Evolutionary conservation across 352 stramenopile genomes (phyloP), one percentile per base, ranked within the genome.

Genomic region (Phytophthora podocarpi): DNA sequence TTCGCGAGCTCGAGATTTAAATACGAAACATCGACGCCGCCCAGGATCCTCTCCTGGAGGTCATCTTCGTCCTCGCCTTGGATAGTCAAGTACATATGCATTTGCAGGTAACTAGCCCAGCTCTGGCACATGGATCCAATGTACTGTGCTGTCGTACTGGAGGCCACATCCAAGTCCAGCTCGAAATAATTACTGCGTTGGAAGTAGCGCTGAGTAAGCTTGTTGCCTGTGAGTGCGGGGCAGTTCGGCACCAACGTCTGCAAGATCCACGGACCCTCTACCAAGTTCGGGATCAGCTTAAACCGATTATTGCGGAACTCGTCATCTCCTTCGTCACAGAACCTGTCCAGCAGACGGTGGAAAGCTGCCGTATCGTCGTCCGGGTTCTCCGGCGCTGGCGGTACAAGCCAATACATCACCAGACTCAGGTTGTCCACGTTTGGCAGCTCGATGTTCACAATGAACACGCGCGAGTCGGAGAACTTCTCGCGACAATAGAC

Each of bases 281-380:
- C 71, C 31, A 97, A 76, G 53, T 81, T 85, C n/a, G 90, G 90
- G 45, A 97, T 92, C 24, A 97, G 65, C 74, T 97, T 97, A 57
- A 97, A 94, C 43, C 89, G 79, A n/a, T 72, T 42, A 54, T 93
- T 79, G 35, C 83, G 78, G 62, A 84, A 94, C 10, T 58, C 62
- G 37, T 80, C 67, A 40, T 75, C 67, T 42, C 72, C 57, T 15
- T 69, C 63, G 32, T 81, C 70, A 40, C 73, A 76, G 40, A 92
- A 91, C 27, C 70, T 67, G 54, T 70, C 57, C n/a, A 91, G 57
- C 26, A 94, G 72, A 5, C 61, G 48, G n/a, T 85, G 53, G 50
- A 93, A 93, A n/a, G 69, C 84, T 23, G 59, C 34, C 18, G 64
- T 46, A 5, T 66, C 59, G 5, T 62, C 34, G 32, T 67, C 47